Conservation (phyloP, 108 stramenopile genomes). For the Nitzschia sp. region DNA sequence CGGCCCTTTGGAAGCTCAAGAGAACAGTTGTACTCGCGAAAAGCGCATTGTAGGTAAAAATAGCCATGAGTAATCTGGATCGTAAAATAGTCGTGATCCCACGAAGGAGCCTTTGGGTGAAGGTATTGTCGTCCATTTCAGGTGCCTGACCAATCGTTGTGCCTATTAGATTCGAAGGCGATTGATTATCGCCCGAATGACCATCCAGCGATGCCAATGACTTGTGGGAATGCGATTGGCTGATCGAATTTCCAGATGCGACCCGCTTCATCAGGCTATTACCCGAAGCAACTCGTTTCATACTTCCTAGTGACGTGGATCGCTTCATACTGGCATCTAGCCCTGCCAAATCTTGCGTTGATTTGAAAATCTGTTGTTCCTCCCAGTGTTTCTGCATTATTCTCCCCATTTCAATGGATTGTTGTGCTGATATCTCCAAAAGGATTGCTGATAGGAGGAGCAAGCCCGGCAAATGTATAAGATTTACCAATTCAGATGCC, state of each 20-base stretch:
- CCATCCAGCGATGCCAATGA: constrained; percentile 13
- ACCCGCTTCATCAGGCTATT: constrained; percentile 51
- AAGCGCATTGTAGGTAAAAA: constrained; percentile 92
- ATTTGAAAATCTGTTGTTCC: constrained; percentile 66
- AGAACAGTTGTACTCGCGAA: constrained; percentile 80
- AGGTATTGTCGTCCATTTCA: constrained; percentile 66
- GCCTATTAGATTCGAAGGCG: background rate
- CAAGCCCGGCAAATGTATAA: constrained; percentile 71
- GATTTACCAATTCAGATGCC: constrained; percentile 71
- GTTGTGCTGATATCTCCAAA: constrained; percentile 74
- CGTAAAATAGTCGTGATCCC: constrained; percentile 84
- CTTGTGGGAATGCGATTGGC: constrained; percentile 6
- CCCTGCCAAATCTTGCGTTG: constrained; percentile 65
- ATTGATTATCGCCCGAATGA: constrained; percentile 36
- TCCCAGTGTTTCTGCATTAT: constrained; percentile 91
- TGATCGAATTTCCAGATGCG: constrained; percentile 34
- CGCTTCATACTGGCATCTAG: constrained; percentile 69
- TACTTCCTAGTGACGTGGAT: constrained; percentile 66
- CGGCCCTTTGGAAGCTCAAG: constrained; percentile 87
- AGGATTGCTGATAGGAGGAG: constrained; percentile 72
- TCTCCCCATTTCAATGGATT: constrained; percentile 81
- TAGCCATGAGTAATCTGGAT: constrained; percentile 84
- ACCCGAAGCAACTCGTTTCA: constrained; percentile 84
- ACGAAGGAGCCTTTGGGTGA: constrained; percentile 81
- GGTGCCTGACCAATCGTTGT: background rate